Evolutionary conservation across 371 early-diverging fungal genomes (phyloP), one percentile per base, ranked within the genome.

Genomic region (Mortierella sp.): DNA sequence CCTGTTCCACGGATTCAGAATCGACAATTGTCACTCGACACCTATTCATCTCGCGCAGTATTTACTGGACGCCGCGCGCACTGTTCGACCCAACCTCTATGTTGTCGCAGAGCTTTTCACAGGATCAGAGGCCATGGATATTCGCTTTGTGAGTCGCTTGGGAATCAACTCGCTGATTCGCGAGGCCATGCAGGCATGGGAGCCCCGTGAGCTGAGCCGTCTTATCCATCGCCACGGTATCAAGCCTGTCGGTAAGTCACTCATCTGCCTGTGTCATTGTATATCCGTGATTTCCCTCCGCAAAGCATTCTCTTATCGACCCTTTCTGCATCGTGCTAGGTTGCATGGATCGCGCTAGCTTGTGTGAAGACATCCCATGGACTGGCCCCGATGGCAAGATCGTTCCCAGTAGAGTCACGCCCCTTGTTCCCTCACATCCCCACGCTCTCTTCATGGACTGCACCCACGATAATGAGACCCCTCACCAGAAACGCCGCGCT

Each of bases 21-120:
- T 99, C 75, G 99, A 99, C 89, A 99, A 99, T 82, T 98, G 99
- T 86, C 99, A 99, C 82, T 97, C 98, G 10, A 99, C 99, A 0
- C 99, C 99, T 0, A 90, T 98, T 24, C 97, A 97, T 81, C 93
- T 99, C 8, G 99, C 98, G 0, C 92, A 96, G 74, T 96, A 98
- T 82, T 89, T 98, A 13, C 89, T 99, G 72, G 98, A 98, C 83
- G 92, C 92, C 57, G 99, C 97, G 21, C 94, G 99, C 53, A 80
- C 77, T 16, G 91, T 96, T 37, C 93, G 95, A 11, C 98, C 98
- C 8, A 93, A 98, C 77, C 89, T 99, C 21, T 98, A 98, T 88
- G 98, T 99, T 11, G 90, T 97, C 75, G 99, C 99, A 0, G 99
- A 99, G 89, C 91, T 99, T 50, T 99, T 99, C 79, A 98, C 98